Percentiles rank a stretch among this genome's conserved stretches.
Evolutionary conservation across 192 early-diverging fungal species (phyloP).

Genomic region (Gaertneriomyces sp.): DNA sequence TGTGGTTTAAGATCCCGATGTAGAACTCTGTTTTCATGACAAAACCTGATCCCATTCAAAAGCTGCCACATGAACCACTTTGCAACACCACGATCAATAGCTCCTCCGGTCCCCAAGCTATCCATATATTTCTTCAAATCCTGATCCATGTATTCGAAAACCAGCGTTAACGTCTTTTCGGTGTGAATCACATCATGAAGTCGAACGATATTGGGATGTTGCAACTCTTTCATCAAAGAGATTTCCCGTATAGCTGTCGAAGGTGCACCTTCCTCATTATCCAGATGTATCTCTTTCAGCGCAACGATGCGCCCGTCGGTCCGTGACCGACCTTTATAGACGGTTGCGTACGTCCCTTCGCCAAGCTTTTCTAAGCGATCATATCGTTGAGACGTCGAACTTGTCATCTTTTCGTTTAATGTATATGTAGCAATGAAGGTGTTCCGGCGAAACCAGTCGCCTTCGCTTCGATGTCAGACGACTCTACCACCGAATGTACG

Average conservation of each 20-base stretch:
- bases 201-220: conserved; percentile 70
- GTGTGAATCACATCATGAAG: conserved; percentile 97
- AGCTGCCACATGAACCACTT: conserved; percentile 95
- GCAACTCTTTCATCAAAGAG: conserved; percentile 76
- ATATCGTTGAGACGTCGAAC: background rate
- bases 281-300: conserved; percentile 73
- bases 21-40: conserved; percentile 92
- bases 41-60: conserved; percentile 93
- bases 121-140: conserved; percentile 99
- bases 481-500: no score
- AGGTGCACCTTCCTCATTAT: conserved; percentile 51
- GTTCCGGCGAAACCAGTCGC: no score
- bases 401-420: no score
- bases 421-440: no score
- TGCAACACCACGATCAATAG: conserved; percentile 59
- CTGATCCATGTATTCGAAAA: conserved; percentile 98
- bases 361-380: conserved; percentile 23
- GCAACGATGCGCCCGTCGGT: conserved; percentile 93
- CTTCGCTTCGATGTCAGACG: no score
- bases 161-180: conserved; percentile 95
- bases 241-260: conserved; percentile 78
- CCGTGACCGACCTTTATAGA: conserved; percentile 97
- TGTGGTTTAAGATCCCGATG: conserved; percentile 77
- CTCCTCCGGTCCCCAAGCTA: conserved; percentile 65
- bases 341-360: conserved; percentile 89